Base-by-base conservation (phyloP, 495 filamentous ascomycete species). In the Tuber umbilicatum region DNA sequence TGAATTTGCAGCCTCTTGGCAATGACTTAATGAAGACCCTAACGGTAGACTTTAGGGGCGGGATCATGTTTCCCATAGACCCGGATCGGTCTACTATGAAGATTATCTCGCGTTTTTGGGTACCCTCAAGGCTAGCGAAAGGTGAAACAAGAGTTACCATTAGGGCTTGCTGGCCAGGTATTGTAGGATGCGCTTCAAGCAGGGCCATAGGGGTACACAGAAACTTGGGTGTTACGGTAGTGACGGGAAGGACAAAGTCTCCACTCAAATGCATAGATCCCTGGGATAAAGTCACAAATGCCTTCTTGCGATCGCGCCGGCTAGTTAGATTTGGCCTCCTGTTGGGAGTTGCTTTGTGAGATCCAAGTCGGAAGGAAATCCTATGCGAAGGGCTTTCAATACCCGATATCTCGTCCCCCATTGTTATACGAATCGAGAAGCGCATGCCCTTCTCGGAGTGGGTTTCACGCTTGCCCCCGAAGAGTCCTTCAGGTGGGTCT, bases 11-110 rank as follows among this genome's bases (percentile, higher is more conserved):
- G 1, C 89, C 89, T 5, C 88, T 75, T 4, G 91, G 90, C 27
- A 93, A 83, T 1, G 88, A 90, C 79, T 91, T 92, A 42, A 93
- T 83, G 75, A 92, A 90, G 35, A 91, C 82, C 1, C 83, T 84
- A 42, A 92, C 83, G 2, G 90, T 90, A 19, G 85, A 83, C 23
- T 86, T 80, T 37, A 91, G 82, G 35, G 87, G 86, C 1, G 79
- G 68, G 6, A 91, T 91, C 45, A 87, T 87, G 43, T 80, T 81
- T 2, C 76, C 75, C 91, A 93, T 92, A 71, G 87, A 89, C 0
- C 90, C 89, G 71, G 87, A 89, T 67, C 88, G 86, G 78, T 93
- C 91, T 70, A 87, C 88, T 16, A 93, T 81, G 72, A 93, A 92
- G 43, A 93, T 86, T 23, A 92, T 85, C 78, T 93, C 91, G 2